A percentile compares a stretch with the other conserved stretches of the same genome.
Evolutionary conservation across 148 eudicot genomes (phyloP).

Genomic region (Vaccinium macrocarpon): DNA sequence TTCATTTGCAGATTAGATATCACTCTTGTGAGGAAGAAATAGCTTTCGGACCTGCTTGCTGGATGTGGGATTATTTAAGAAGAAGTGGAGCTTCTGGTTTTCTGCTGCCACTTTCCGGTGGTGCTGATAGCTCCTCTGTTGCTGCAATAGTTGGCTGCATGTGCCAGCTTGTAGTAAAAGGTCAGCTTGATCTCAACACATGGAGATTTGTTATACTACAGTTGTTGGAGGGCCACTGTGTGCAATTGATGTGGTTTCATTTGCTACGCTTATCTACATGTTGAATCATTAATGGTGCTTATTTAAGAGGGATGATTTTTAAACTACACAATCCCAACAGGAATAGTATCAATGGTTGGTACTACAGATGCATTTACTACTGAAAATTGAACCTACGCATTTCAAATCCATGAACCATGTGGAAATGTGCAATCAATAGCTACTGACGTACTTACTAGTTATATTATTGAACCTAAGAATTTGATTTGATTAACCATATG

Average conservation of each 20-base stretch:
- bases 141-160: conserved; percentile 98
- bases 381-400: not conserved
- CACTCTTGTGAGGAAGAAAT: conserved; percentile 95
- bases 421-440: not conserved
- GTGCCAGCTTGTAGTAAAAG: conserved; percentile 98
- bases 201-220: not conserved
- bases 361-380: not conserved
- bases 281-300: not conserved
- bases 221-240: not conserved
- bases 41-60: conserved; percentile 95
- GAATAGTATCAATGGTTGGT: not conserved
- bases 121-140: conserved; percentile 99
- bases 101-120: conserved; percentile 96
- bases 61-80: conserved; percentile 98
- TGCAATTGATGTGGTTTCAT: not conserved
- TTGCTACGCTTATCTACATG: not conserved
- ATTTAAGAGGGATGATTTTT: not conserved
- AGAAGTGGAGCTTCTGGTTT: conserved; percentile 99
- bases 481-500: not conserved
- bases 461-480: not conserved
- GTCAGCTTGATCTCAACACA: conserved; percentile 27
- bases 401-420: not conserved
- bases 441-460: not conserved
- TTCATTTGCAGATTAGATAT: conserved; percentile 63
- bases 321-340: not conserved